Evolutionary conservation across 306 rosid species (phyloP).

Genomic region (Corylus americana): DNA sequence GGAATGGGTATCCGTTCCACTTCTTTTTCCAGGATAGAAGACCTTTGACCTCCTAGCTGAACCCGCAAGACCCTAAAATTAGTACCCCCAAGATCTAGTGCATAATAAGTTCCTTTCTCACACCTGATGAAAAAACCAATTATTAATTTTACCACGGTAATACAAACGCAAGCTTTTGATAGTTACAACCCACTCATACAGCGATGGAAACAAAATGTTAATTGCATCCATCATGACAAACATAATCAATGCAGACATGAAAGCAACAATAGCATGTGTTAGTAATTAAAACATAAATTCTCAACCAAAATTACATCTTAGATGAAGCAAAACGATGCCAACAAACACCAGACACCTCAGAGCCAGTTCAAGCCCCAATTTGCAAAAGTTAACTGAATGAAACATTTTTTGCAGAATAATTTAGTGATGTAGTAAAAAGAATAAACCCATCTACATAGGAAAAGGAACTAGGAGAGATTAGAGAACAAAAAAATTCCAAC

Average conservation of each 20-base stretch:
- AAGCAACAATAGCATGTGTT: not conserved
- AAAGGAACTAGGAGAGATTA: not conserved
- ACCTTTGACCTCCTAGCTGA: conserved; percentile 62
- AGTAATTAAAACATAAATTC: not conserved
- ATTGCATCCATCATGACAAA: conserved; percentile 5
- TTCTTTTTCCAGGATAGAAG: conserved; percentile 50
- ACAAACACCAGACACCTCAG: not conserved
- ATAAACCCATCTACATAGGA: not conserved
- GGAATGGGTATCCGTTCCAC: conserved; percentile 76
- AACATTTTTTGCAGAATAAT: not conserved
- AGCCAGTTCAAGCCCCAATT: not conserved
- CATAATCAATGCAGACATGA: not conserved
- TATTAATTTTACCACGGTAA: conserved; percentile 1
- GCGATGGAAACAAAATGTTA: not conserved
- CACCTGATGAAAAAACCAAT: conserved; percentile 45
- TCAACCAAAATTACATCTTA: not conserved
- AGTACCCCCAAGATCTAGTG: conserved; percentile 90
- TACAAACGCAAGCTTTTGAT: conserved; percentile 16
- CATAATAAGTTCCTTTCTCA: conserved; percentile 81
- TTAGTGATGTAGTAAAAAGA: not conserved
- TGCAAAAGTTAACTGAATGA: not conserved
- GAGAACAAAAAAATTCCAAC: not conserved
- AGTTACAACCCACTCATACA: not conserved
- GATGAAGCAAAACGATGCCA: not conserved
- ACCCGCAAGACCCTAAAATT: conserved; percentile 86